Base-by-base conservation (phyloP, 371 early-diverging fungal genomes). In the Rhizomucor pusillus region DNA sequence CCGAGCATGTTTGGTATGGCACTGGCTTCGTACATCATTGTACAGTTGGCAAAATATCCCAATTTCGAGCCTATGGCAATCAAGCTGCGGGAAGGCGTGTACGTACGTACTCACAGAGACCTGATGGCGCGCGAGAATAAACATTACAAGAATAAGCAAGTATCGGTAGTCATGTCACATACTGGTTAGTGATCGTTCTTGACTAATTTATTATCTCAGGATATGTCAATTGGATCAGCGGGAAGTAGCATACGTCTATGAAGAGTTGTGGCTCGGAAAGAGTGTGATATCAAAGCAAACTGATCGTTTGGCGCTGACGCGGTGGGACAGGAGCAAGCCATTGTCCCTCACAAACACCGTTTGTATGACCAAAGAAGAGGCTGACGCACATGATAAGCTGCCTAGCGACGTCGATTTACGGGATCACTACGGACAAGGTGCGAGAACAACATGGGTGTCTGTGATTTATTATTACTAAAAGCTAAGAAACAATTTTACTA, bases 1-100 rank as follows among this genome's bases (percentile, higher is more conserved):
- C 95, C 97, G 0, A 93, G 94, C 14, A 87, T 96, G 69, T 97
- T 95, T 75, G 97, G 96, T 16, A 89, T 89, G 77, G 76, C 92
- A 11, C 88, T 97, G 73, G 95, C 94, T 3, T 87, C 92, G 1
- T 86, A 88, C 59, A 89, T 93, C 12, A 73, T 92, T 24, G 84
- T 90, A 18, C 79, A 81, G 51, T 67, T 97, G n/a, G 89, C 91
- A 3, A 80, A 82, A 1, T 90, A 85, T 65, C 80, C 82, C 14
- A 81, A 85, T 9, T 79, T 68, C 50, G 87, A 91, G 33, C 95
- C 95, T 1, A 65, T 96, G 36, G 78, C 89, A 1, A 80, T 91
- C 67, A 95, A 95, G 55, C 72, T 80, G 35, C 87, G 95, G 39
- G 82, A 88, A 10, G 81, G 84, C 5, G 75, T 89, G 1, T 93